phyloP scores from a whole-genome alignment of 2,329 filamentous ascomycete genomes.

The Trichoderma arundinaceum region DNA sequence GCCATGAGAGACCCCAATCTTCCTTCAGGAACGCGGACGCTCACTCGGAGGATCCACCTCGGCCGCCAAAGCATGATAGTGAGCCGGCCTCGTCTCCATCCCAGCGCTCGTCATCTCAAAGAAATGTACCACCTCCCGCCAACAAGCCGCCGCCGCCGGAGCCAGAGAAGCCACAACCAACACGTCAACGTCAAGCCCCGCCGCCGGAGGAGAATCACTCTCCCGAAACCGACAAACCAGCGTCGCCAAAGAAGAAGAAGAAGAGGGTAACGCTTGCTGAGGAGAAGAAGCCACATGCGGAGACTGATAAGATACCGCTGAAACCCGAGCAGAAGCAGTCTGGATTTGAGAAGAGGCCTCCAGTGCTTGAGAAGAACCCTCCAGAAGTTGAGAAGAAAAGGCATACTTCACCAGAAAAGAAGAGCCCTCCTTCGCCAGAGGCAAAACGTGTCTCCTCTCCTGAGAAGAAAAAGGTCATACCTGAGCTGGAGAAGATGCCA shows the following conservation, averaged over 20 bases:
- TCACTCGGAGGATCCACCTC: constrained; percentile 11
- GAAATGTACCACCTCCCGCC: constrained; percentile 15
- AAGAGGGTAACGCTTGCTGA: constrained; percentile 8
- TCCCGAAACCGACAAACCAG: constrained; percentile 36
- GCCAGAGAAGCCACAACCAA: constrained; percentile 33
- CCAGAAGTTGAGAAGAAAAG: constrained; percentile 11
- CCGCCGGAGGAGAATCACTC: constrained; percentile 32
- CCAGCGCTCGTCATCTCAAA: constrained; percentile 31
- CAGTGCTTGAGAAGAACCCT: constrained; percentile 8
- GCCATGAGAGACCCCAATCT: constrained; percentile 29
- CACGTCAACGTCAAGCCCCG: constrained; percentile 36
- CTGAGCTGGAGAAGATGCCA: constrained; percentile 11
- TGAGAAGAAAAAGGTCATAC: constrained; percentile 15
- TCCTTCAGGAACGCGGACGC: constrained; percentile 19
- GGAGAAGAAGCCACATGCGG: constrained; percentile 9
- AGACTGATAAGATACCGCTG: constrained; percentile 18
- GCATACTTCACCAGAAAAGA: constrained; percentile 14
- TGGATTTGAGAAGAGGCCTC: constrained; percentile 2
- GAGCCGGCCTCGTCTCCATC: constrained; percentile 18
- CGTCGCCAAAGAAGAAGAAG: constrained; percentile 33
- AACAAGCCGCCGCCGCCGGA: constrained; percentile 16
- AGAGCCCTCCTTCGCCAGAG: neutral
- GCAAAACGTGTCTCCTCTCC: neutral
- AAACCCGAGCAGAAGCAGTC: constrained; percentile 14
- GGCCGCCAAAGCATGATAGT: constrained; percentile 12